Evolutionary conservation across 805 yeast species (phyloP), one percentile per base, ranked within the genome.

Genomic region (Starmerella bombicola): DNA sequence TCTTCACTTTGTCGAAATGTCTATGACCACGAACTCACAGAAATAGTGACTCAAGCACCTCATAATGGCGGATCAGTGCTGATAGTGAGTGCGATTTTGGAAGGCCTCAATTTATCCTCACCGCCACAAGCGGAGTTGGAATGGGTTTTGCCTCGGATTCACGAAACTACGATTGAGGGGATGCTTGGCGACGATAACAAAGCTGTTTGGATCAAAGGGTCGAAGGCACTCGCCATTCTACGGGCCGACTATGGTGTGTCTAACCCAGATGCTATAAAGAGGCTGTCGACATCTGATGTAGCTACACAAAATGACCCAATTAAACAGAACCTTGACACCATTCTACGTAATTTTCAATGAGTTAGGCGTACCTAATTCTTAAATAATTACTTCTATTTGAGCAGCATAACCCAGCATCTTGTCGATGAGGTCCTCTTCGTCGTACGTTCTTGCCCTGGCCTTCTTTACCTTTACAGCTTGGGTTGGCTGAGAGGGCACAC

Each of bases 331-430:
- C 4, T 43, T 6, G 19, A 3, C 3, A 31, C 33, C 17, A 24
- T 24, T 24, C 13, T 24, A 2, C n/a, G 33, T 34, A 7, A 37
- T 39, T 3, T 10, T n/a, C 13, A 23, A 17, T 26, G 39, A 33
- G n/a, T 32, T 41, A 10, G 49, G 36, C 17, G 16, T 19, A 31
- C 3, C 40, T 7, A 17, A 3, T 3, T 26, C 29, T 16, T 70
- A 86, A 37, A 88, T 78, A 60, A 88, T 91, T 16, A 91, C 80
- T 65, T 91, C 98, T 57, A 91, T 76, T 61, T 84, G 91, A 47
- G 78, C 79, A 10, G 96, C 96, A 56, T 85, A 88, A 46, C 70
- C 74, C 50, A 88, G 70, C n/a, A 86, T 73, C 56, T 80, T 79
- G 50, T 68, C 76, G 41, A 84, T 74, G 32, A 78, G 62, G 30